Conservation (phyloP, 108 stramenopile species). For the Epipyxis sp. region DNA sequence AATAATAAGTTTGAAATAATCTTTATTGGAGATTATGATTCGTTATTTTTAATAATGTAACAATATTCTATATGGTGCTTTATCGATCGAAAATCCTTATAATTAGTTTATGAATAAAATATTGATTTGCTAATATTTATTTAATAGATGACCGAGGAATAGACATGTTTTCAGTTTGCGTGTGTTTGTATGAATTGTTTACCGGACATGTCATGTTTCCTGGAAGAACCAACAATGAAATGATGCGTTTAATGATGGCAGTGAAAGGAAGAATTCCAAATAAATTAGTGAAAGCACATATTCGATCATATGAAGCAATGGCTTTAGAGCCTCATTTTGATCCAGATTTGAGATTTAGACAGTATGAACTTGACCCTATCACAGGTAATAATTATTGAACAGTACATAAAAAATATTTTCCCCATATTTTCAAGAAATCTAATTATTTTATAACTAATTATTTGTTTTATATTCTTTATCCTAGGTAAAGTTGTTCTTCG, state of each 20-base stretch:
- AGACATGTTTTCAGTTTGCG: slow-evolving; percentile 88
- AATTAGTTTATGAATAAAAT: too few species aligned
- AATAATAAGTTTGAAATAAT: too few species aligned
- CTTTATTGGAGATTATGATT: too few species aligned
- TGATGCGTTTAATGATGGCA: slow-evolving; percentile 87
- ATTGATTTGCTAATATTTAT: too few species aligned
- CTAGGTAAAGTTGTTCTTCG: slow-evolving; percentile 46
- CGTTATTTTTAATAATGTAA: too few species aligned
- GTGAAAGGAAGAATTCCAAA: slow-evolving; percentile 78
- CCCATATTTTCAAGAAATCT: slow-evolving; percentile 18
- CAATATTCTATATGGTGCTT: too few species aligned
- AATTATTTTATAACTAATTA: too few species aligned
- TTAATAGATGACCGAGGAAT: slow-evolving; percentile 82
- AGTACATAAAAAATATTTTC: background rate
- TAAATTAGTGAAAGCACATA: slow-evolving; percentile 62
- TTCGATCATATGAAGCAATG: slow-evolving; percentile 50
- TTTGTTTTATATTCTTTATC: too few species aligned
- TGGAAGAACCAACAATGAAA: slow-evolving; percentile 88
- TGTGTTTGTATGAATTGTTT: slow-evolving; percentile 87
- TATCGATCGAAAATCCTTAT: too few species aligned
- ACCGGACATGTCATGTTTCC: slow-evolving; percentile 83
- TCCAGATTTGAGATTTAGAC: slow-evolving; percentile 46
- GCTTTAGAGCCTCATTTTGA: slow-evolving; percentile 53
- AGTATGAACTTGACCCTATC: slow-evolving; percentile 53
- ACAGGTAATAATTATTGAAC: background rate